Evolutionary conservation across 768 basidiomycete species (phyloP).

Genomic region (Heimioporus sp.): DNA sequence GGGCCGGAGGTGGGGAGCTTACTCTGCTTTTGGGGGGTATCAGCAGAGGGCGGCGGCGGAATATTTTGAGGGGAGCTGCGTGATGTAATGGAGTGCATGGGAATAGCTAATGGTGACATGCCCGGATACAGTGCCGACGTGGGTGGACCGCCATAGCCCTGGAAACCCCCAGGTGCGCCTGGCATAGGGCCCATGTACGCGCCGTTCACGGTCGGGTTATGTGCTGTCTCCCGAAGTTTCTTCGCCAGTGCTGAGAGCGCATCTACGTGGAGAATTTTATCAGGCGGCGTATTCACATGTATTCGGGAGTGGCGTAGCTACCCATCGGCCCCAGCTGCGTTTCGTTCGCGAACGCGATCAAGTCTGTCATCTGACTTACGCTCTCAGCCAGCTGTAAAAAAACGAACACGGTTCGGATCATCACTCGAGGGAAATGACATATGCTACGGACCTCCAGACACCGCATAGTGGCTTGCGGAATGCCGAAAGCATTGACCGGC

Average conservation of each 20-base stretch:
- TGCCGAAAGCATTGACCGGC: constrained; percentile 86
- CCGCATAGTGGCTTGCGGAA: constrained; percentile 86
- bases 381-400: constrained; percentile 68
- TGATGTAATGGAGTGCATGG: constrained; percentile 42
- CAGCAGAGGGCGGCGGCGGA: constrained; percentile 43
- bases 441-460: constrained; percentile 66
- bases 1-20: constrained; percentile 50
- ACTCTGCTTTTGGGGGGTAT: constrained; percentile 62
- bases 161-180: constrained; percentile 23
- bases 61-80: constrained; percentile 51
- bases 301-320: constrained; percentile 39
- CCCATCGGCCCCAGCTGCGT: constrained; percentile 60
- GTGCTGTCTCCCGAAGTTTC: constrained; percentile 34
- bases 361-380: constrained; percentile 75
- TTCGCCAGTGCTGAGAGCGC: constrained; percentile 41
- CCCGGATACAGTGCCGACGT: constrained; percentile 46
- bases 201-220: constrained; percentile 14
- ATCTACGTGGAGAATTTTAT: constrained; percentile 35
- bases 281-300: constrained; percentile 21
- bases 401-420: constrained; percentile 6
- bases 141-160: constrained; percentile 25
- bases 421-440: background rate
- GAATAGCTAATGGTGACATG: constrained; percentile 40
- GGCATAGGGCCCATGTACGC: constrained; percentile 16
- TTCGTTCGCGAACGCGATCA: constrained; percentile 64